phyloP scores from a whole-genome alignment of 2,329 filamentous ascomycete species.

The Curvularia lunata region DNA sequence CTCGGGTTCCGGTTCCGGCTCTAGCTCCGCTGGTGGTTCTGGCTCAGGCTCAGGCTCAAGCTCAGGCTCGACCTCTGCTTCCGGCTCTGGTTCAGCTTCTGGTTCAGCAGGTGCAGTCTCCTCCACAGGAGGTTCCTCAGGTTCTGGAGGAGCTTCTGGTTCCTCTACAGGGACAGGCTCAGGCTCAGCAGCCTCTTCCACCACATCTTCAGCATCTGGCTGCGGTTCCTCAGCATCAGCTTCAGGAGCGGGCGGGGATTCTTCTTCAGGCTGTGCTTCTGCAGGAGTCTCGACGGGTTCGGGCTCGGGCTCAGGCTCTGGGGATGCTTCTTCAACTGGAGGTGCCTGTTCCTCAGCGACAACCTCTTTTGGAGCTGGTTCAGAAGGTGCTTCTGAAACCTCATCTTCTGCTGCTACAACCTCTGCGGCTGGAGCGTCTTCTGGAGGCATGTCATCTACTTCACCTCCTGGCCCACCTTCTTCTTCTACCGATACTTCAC shows the following conservation, averaged over 20 bases:
- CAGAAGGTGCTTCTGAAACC: slow-evolving; percentile 5
- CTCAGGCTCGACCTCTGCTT: background rate
- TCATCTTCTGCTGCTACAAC: slow-evolving; percentile 6
- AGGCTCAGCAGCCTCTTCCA: background rate
- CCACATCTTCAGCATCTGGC: slow-evolving; percentile 3
- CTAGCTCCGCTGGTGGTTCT: background rate
- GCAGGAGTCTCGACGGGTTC: background rate
- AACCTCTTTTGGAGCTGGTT: slow-evolving; percentile 5
- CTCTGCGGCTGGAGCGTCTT: background rate
- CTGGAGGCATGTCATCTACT: background rate
- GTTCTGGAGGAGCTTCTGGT: background rate
- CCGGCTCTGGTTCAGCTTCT: background rate
- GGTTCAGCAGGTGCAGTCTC: background rate
- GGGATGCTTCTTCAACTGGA: background rate
- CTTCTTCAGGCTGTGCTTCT: slow-evolving; percentile 7
- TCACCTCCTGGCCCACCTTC: background rate
- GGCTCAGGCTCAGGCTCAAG: too few relatives aligned
- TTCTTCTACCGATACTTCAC: slow-evolving; percentile 2
- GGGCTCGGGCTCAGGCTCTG: background rate
- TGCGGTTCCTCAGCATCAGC: slow-evolving; percentile 5
- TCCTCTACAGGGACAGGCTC: background rate
- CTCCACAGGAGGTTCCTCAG: background rate
- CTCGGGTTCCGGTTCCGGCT: background rate
- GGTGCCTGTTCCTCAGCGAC: background rate
- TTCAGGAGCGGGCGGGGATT: background rate